phyloP scores from a whole-genome alignment of 495 filamentous ascomycete genomes.

The Lophium mytilinum region DNA sequence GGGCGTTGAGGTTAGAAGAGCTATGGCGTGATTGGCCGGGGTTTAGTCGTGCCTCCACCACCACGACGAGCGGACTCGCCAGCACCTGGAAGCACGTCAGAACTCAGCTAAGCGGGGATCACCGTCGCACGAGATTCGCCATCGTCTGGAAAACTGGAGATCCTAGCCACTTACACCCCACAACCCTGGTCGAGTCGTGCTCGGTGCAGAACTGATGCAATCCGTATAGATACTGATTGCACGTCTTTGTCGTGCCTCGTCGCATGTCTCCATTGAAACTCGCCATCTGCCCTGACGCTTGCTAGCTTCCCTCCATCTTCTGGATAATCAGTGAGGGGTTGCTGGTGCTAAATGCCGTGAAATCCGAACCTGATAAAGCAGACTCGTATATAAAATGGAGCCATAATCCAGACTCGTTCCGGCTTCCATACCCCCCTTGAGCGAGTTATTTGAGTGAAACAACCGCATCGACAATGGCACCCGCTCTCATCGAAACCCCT shows the following conservation, averaged over 20 bases:
- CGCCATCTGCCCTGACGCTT: not conserved
- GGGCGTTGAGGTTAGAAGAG: too few species aligned
- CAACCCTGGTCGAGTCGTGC: too few species aligned
- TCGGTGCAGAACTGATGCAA: not conserved
- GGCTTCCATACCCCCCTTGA: too few species aligned
- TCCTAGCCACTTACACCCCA: too few species aligned
- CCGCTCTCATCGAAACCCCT: slow-evolving; percentile 25
- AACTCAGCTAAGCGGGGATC: too few species aligned
- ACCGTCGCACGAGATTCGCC: too few species aligned
- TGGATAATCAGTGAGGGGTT: slow-evolving; percentile 7
- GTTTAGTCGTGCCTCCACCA: slow-evolving; percentile 4
- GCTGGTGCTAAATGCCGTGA: slow-evolving; percentile 1
- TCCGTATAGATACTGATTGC: not conserved
- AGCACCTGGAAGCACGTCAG: not conserved
- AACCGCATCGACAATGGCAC: slow-evolving; percentile 21
- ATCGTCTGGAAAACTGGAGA: too few species aligned
- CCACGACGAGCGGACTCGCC: not conserved
- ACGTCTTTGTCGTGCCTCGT: not conserved
- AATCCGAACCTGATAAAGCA: slow-evolving; percentile 1
- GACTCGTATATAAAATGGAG: not conserved
- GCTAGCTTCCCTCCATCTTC: not conserved
- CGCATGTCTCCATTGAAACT: not conserved
- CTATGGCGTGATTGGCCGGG: slow-evolving; percentile 26
- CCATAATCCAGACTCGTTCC: too few species aligned
- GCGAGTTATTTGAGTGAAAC: too few species aligned